phyloP scores from a whole-genome alignment of 108 stramenopile genomes.

The Nannochloropsis salina region DNA sequence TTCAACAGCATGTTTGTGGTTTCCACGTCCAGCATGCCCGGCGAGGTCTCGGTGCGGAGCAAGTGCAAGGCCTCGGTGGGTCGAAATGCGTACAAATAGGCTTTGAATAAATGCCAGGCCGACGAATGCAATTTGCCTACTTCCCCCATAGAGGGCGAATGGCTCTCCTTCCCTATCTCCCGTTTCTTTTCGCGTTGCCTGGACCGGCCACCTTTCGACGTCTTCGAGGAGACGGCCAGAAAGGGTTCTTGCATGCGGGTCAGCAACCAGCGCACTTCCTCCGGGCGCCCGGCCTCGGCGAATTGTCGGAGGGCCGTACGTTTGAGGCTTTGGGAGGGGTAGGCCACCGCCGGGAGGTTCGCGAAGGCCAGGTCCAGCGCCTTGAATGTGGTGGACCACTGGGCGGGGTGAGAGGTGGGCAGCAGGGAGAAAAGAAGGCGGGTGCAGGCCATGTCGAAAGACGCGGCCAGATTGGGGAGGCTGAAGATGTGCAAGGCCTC shows the following conservation, averaged over 20 bases:
- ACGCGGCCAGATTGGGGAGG: neutral
- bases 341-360: neutral
- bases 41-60: neutral
- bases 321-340: neutral
- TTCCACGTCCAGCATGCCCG: neutral
- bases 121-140: neutral
- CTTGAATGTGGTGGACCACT: neutral
- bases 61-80: neutral
- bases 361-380: neutral
- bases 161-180: neutral
- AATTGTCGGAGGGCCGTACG: neutral
- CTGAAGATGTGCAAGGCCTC: neutral
- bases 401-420: neutral
- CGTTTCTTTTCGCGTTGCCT: neutral
- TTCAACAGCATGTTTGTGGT: neutral
- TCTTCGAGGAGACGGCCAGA: neutral
- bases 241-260: neutral
- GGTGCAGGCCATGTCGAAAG: slow-evolving; percentile 14
- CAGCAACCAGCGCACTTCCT: neutral
- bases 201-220: too few relatives aligned
- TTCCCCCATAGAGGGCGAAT: neutral
- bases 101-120: neutral
- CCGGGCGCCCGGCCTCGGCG: neutral
- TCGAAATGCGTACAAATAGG: neutral
- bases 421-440: neutral